Percentiles rank a stretch among this genome's conserved stretches.
Conservation (phyloP, 2,329 filamentous ascomycete genomes). For the Thermothelomyces thermophilus region DNA sequence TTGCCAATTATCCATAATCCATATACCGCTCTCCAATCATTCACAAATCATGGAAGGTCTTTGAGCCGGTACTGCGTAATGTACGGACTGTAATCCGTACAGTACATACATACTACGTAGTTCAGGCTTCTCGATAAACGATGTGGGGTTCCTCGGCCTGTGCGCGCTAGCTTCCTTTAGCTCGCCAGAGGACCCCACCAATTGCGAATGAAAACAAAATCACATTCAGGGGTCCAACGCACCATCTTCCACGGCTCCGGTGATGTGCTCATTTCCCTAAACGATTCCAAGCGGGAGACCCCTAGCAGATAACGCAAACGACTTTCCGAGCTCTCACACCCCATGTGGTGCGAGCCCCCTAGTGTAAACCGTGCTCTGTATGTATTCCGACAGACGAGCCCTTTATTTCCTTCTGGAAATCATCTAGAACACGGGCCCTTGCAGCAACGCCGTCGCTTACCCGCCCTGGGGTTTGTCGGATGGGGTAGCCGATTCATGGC, state of each 20-base stretch:
- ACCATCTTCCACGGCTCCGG: not conserved
- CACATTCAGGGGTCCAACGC: not conserved
- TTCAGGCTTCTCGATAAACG: not conserved
- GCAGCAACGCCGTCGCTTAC: conserved; percentile 1
- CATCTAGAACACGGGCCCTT: not conserved
- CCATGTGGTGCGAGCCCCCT: too few species aligned
- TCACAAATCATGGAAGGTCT: too few species aligned
- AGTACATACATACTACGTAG: too few species aligned
- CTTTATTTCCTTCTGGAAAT: conserved; percentile 5
- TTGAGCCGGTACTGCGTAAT: too few species aligned
- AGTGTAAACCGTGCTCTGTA: too few species aligned
- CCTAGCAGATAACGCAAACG: too few species aligned
- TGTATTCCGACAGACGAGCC: not conserved
- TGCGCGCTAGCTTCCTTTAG: not conserved
- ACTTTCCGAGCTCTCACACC: too few species aligned
- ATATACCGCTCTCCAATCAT: too few species aligned
- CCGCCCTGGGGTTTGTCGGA: not conserved
- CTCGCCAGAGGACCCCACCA: not conserved
- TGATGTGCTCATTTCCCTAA: not conserved
- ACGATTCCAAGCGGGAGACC: not conserved
- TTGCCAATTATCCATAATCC: too few species aligned
- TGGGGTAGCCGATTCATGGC: not conserved
- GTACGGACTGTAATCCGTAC: too few species aligned
- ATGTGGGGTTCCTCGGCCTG: not conserved
- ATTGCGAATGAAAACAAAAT: conserved; percentile 2